These are phyloP conservation scores for Actinomortierella wolfii DNA, from an alignment of 371 early-diverging fungal genomes.

Conservation along the genomic window DNA sequence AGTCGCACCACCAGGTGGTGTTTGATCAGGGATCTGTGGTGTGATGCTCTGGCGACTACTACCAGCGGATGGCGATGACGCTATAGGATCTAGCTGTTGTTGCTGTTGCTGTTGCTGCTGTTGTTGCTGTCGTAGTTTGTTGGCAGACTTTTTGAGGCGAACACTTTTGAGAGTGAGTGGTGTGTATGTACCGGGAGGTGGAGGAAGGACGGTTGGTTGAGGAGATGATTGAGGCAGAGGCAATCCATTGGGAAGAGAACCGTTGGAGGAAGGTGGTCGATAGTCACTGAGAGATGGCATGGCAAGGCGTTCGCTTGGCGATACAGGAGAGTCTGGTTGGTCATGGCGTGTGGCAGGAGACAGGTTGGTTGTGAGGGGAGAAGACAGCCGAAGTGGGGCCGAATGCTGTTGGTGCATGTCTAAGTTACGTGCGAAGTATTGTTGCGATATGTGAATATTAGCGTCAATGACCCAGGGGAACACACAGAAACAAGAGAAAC, in stretches of 20 bases:
- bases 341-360: background rate
- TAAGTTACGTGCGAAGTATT: conserved; percentile 9
- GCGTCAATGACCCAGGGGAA: background rate
- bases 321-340: conserved; percentile 1
- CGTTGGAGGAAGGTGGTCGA: conserved; percentile 4
- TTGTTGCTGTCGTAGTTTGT: conserved; percentile 24
- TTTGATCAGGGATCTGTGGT: conserved; percentile 12
- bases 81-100: no score
- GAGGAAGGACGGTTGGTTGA: conserved; percentile 3
- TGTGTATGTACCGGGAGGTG: conserved; percentile 14
- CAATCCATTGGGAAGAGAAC: background rate
- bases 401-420: background rate
- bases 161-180: conserved; percentile 29
- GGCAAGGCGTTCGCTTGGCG: conserved; percentile 12
- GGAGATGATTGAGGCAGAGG: conserved; percentile 1
- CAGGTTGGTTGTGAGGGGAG: background rate
- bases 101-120: no score
- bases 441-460: conserved; percentile 16
- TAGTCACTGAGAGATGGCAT: conserved; percentile 31
- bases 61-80: conserved; percentile 8
- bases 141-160: conserved; percentile 30
- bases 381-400: background rate
- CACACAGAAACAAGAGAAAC: background rate
- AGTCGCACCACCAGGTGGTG: no score
- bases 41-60: conserved; percentile 17